These are phyloP conservation scores for Ogataea neopini DNA, from an alignment of 805 yeast species.

Conservation along the genomic window DNA sequence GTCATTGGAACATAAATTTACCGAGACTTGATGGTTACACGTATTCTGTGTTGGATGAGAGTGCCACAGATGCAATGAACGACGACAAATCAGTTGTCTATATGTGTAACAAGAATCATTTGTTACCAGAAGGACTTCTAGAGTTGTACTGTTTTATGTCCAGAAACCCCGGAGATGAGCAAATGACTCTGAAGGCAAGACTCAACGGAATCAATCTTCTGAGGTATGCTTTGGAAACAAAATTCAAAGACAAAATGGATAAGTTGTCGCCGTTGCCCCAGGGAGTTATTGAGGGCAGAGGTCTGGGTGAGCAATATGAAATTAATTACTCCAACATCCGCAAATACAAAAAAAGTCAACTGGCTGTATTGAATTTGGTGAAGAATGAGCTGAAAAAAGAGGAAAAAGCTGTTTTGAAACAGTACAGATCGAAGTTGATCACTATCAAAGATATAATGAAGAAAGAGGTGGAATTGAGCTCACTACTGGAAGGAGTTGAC, in stretches of 20 bases:
- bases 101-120: slow-evolving; percentile 29
- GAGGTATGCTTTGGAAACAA: slow-evolving; percentile 52
- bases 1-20: slow-evolving; percentile 26
- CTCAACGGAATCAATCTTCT: slow-evolving; percentile 65
- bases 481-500: slow-evolving; percentile 11
- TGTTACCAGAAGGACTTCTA: slow-evolving; percentile 48
- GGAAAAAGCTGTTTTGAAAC: slow-evolving; percentile 44
- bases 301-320: slow-evolving; percentile 1
- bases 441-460: slow-evolving; percentile 29
- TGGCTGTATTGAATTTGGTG: slow-evolving; percentile 38
- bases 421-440: slow-evolving; percentile 27
- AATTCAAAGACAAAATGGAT: slow-evolving; percentile 33
- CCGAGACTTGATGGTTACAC: slow-evolving; percentile 33
- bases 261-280: slow-evolving; percentile 11
- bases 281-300: not conserved
- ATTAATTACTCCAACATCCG: slow-evolving; percentile 29
- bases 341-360: slow-evolving; percentile 44
- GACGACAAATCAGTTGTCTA: slow-evolving; percentile 20
- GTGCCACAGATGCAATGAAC: not conserved
- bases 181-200: slow-evolving; percentile 49
- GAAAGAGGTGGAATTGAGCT: slow-evolving; percentile 16
- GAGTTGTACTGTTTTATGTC: slow-evolving; percentile 55
- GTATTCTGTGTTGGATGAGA: slow-evolving; percentile 20
- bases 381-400: slow-evolving; percentile 40
- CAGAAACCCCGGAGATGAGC: slow-evolving; percentile 47